phyloP scores from a whole-genome alignment of 208 protist genomes.

The Crithidia expoeki region DNA sequence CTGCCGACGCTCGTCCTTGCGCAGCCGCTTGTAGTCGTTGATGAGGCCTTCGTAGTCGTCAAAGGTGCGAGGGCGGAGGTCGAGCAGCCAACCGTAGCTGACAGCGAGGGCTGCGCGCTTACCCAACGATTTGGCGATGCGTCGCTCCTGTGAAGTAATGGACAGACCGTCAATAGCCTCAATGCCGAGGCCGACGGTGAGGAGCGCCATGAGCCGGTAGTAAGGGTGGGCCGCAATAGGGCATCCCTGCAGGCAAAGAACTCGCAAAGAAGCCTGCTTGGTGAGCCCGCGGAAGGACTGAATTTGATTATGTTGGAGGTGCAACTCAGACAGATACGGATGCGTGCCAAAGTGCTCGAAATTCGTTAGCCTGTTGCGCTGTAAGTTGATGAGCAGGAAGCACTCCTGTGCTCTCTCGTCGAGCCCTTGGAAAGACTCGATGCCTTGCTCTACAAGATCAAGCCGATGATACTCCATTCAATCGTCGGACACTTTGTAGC shows the following conservation, averaged over 20 bases:
- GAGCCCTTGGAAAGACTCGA: slow-evolving; percentile 61
- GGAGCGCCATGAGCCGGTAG: slow-evolving; percentile 79
- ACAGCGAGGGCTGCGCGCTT: slow-evolving; percentile 66
- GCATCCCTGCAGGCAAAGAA: slow-evolving; percentile 62
- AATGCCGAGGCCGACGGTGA: slow-evolving; percentile 72
- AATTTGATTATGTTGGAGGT: slow-evolving; percentile 65
- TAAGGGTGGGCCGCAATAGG: slow-evolving; percentile 70
- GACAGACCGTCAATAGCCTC: slow-evolving; percentile 53
- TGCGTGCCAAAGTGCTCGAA: slow-evolving; percentile 85
- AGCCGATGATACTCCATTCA: slow-evolving; percentile 55
- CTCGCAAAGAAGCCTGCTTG: slow-evolving; percentile 55
- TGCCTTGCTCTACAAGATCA: slow-evolving; percentile 43
- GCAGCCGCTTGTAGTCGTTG: slow-evolving; percentile 39
- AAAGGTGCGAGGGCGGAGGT: slow-evolving; percentile 40
- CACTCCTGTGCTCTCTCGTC: slow-evolving; percentile 39
- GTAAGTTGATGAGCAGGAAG: slow-evolving; percentile 69
- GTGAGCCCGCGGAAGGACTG: slow-evolving; percentile 71
- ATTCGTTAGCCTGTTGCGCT: slow-evolving; percentile 49
- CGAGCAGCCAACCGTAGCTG: slow-evolving; percentile 80
- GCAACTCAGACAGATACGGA: slow-evolving; percentile 58
- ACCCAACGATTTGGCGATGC: slow-evolving; percentile 41
- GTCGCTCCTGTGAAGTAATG: slow-evolving; percentile 57
- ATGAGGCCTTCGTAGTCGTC: slow-evolving; percentile 60
- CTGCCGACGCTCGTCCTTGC: slow-evolving; percentile 13
- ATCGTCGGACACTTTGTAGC: neutral